phyloP scores from a whole-genome alignment of 306 rosid genomes.

The Urtica urens region DNA sequence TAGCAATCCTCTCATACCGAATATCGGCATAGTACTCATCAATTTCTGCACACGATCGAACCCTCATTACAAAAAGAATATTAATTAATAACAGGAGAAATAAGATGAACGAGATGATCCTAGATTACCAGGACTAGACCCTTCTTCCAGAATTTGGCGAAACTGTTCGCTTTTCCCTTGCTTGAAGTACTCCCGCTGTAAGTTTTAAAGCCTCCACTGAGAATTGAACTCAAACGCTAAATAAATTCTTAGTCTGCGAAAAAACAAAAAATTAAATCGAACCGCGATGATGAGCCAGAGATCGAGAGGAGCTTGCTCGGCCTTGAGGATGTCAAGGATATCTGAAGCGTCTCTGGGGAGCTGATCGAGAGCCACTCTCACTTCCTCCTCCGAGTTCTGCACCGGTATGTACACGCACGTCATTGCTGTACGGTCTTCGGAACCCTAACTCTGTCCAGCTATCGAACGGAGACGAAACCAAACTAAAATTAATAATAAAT shows the following conservation, averaged over 20 bases:
- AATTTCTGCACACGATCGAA: slow-evolving; percentile 48
- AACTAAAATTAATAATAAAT: too few species aligned
- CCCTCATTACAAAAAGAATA: background rate
- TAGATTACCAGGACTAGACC: slow-evolving; percentile 80
- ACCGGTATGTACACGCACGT: slow-evolving; percentile 88
- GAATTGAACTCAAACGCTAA: background rate
- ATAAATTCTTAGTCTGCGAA: background rate
- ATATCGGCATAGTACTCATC: slow-evolving; percentile 97
- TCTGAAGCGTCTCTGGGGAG: slow-evolving; percentile 93
- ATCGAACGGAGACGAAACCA: too few species aligned
- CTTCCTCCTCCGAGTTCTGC: slow-evolving; percentile 99
- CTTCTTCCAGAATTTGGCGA: slow-evolving; percentile 92
- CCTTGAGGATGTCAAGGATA: slow-evolving; percentile 88
- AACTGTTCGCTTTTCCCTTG: slow-evolving; percentile 88
- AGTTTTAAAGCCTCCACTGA: background rate
- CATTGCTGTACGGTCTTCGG: slow-evolving; percentile 27
- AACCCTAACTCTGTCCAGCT: slow-evolving; percentile 32
- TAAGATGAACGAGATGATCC: slow-evolving; percentile 1
- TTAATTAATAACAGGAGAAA: background rate
- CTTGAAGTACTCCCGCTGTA: slow-evolving; percentile 95
- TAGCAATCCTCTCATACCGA: slow-evolving; percentile 95
- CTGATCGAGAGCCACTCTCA: slow-evolving; percentile 88
- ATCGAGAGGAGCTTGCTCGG: slow-evolving; percentile 98
- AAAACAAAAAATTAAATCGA: slow-evolving; percentile 5
- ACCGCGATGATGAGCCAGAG: slow-evolving; percentile 98